Base-by-base conservation (phyloP, 768 basidiomycete species). In the Suillus occidentalis region DNA sequence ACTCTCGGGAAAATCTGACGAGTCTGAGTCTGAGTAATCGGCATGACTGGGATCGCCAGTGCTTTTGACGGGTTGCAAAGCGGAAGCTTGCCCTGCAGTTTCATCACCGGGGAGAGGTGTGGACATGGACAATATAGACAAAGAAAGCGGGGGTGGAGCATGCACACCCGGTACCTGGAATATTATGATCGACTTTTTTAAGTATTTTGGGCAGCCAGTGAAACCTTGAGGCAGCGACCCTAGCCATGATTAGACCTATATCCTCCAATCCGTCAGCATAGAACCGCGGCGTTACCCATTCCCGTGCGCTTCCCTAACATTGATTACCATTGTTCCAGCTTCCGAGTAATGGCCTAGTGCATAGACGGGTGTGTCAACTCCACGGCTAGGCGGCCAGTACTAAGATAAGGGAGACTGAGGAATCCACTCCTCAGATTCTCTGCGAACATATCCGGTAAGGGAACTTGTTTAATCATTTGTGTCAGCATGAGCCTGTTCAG, bases 1-100 rank as follows among this genome's bases (percentile, higher is more conserved):
- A 42, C 73, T 75, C 12, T 76, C 75, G 25, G 71, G 73, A 36
- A 65, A 43, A 9, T 65, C 9, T 18, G 45, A 14, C 39, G 39
- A 16, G 10, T 42, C 57, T 25, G 39, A 16, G 10, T 42, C 57
- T 25, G 3, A 25, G 8, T 39, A 9, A 22, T 40, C 8, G 8
- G 4, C 22, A 16, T 39, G 13, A 6, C 37, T 36, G 22, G 57
- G 5, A 28, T 59, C 4, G 18, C 3, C 6, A 14, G 9, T 40
- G 39, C 25, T 40, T 28, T 59, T 42, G 37, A 40, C 9, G 16
- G 6, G 22, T 22, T 25, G 22, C 14, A 16, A 40, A 4, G 22
- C 37, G 16, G 16, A 10, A 7, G 9, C 22, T 1, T 40, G 31
- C 31, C 1, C 28, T 22, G 25, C 25, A 12, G 18, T 42, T 40